Conservation (phyloP, 495 filamentous ascomycete genomes). For the Annulohypoxylon stygium region DNA sequence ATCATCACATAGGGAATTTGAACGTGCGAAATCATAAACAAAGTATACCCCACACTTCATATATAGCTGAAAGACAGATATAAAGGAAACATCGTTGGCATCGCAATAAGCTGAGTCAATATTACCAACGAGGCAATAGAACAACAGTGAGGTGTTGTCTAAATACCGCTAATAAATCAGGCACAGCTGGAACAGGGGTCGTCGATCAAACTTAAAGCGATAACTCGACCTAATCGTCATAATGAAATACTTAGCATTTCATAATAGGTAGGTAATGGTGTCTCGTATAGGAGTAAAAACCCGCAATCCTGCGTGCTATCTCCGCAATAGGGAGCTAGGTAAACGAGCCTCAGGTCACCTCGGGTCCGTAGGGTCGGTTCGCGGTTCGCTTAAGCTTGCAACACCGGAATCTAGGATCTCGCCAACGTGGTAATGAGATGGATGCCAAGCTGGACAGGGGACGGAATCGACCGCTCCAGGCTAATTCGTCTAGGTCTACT, state of each 20-base stretch:
- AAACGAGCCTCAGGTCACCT: slow-evolving; percentile 10
- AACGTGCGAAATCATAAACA: too few relatives aligned
- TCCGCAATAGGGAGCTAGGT: slow-evolving; percentile 15
- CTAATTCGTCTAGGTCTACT: slow-evolving; percentile 18
- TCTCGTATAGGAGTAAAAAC: slow-evolving; percentile 10
- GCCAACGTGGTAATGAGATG: slow-evolving; percentile 30
- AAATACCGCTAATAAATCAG: neutral
- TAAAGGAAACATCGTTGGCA: too few relatives aligned
- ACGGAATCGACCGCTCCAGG: slow-evolving; percentile 19
- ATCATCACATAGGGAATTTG: too few relatives aligned
- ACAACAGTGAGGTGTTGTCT: neutral
- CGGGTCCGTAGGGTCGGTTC: slow-evolving; percentile 15
- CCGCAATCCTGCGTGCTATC: slow-evolving; percentile 4
- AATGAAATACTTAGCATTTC: neutral
- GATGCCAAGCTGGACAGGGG: slow-evolving; percentile 34
- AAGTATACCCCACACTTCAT: too few relatives aligned
- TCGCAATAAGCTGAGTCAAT: too few relatives aligned
- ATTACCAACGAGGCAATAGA: neutral
- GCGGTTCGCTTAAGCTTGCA: slow-evolving; percentile 5
- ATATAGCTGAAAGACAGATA: too few relatives aligned
- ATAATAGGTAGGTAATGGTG: slow-evolving; percentile 4
- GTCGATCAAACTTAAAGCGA: neutral
- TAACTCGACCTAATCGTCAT: neutral
- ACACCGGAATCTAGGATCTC: slow-evolving; percentile 4
- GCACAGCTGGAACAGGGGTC: neutral